These are phyloP conservation scores for Ligustrum vulgare DNA, from an alignment of 257 asterid genomes.

Conservation along the genomic window DNA sequence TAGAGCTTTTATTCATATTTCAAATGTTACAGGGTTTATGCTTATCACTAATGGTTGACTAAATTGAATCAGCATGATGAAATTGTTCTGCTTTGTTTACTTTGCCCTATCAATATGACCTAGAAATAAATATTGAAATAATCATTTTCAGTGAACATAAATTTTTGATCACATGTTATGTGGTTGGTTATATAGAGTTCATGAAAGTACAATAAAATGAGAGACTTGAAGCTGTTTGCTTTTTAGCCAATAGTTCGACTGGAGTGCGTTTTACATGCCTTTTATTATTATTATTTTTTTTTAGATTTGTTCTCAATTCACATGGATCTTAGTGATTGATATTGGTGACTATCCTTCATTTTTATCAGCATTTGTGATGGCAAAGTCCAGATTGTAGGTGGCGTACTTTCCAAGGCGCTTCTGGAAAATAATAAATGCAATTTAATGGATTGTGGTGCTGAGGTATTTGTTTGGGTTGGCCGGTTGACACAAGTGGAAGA, in stretches of 20 bases:
- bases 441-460: conserved; percentile 92
- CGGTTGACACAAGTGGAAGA: conserved; percentile 98
- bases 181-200: not conserved
- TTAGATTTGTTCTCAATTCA: not conserved
- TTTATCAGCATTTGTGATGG: conserved; percentile 68
- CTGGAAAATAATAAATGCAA: conserved; percentile 91
- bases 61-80: not conserved
- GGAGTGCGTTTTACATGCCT: not conserved
- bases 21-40: not conserved
- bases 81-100: not conserved
- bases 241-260: not conserved
- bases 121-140: not conserved
- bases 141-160: not conserved
- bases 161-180: not conserved
- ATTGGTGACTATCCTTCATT: conserved; percentile 8
- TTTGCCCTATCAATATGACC: not conserved
- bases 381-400: conserved; percentile 65
- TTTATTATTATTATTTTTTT: too few relatives aligned
- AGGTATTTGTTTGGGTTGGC: conserved; percentile 97
- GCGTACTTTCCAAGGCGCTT: conserved; percentile 78
- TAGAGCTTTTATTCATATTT: not conserved
- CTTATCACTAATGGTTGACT: not conserved
- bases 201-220: not conserved
- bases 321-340: not conserved
- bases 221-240: not conserved